These are phyloP conservation scores for Malus hybrid DNA, from an alignment of 331 rosid species.

Conservation along the genomic window DNA sequence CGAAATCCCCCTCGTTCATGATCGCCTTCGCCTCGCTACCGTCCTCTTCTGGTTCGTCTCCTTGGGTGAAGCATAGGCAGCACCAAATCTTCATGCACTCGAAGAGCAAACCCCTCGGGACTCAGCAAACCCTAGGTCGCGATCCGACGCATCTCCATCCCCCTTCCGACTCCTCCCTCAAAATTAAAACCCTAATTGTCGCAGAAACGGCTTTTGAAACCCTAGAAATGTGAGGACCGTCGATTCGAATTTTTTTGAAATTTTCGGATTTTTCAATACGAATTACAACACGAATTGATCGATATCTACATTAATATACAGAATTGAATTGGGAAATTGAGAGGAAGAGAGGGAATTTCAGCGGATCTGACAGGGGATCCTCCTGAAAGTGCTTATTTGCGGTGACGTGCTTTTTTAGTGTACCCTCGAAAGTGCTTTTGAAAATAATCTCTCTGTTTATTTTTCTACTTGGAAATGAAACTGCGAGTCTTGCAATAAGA, in stretches of 20 bases:
- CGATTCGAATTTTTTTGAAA: neutral
- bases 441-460: neutral
- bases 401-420: constrained; percentile 20
- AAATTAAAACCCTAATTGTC: constrained; percentile 11
- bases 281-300: neutral
- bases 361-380: constrained; percentile 77
- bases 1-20: constrained; percentile 30
- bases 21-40: constrained; percentile 11
- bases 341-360: constrained; percentile 11
- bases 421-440: neutral
- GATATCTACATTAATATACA: neutral
- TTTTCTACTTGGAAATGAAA: neutral
- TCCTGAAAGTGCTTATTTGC: constrained; percentile 31
- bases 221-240: constrained; percentile 31
- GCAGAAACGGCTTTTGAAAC: constrained; percentile 24
- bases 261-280: neutral
- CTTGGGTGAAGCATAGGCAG: constrained; percentile 62
- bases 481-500: neutral
- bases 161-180: neutral
- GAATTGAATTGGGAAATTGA: neutral
- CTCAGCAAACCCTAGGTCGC: constrained; percentile 38
- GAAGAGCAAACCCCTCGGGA: constrained; percentile 9
- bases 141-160: constrained; percentile 56
- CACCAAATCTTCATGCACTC: constrained; percentile 84
- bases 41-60: constrained; percentile 34